Conservation (phyloP, 1,284 basidiomycete genomes). For the Ustilago sp. region DNA sequence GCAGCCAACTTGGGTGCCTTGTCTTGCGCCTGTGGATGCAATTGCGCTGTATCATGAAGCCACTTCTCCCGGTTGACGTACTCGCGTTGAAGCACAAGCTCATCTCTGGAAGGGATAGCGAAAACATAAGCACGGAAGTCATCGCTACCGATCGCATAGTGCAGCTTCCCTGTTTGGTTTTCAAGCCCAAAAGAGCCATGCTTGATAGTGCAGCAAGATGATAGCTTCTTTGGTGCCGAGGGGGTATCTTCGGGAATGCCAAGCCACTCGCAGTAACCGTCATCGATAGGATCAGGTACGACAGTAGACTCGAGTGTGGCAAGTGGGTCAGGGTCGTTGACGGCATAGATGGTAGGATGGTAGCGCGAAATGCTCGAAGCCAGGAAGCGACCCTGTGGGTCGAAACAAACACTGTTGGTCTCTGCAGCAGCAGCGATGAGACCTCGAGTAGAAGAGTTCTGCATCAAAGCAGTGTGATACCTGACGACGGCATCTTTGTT, state of each 20-base stretch:
- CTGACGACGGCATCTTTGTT: constrained; percentile 40
- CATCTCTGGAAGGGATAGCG: constrained; percentile 22
- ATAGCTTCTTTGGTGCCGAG: constrained; percentile 33
- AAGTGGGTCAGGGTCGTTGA: constrained; percentile 35
- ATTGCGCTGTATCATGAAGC: constrained; percentile 14
- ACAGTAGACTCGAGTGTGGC: constrained; percentile 29
- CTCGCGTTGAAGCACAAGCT: constrained; percentile 22
- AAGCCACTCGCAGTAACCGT: neutral
- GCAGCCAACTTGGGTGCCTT: neutral
- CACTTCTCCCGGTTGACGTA: constrained; percentile 21
- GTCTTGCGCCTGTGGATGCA: constrained; percentile 4
- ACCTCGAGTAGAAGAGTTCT: constrained; percentile 25
- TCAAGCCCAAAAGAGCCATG: constrained; percentile 43
- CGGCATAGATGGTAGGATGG: constrained; percentile 42
- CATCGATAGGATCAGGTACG: neutral
- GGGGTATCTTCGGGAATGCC: constrained; percentile 10
- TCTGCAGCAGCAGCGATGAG: constrained; percentile 35
- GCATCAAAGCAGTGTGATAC: constrained; percentile 34
- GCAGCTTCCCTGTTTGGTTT: constrained; percentile 21
- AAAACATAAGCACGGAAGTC: constrained; percentile 46
- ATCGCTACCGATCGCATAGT: constrained; percentile 42
- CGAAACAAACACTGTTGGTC: constrained; percentile 44
- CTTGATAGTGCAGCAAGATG: constrained; percentile 41
- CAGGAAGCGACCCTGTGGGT: constrained; percentile 30
- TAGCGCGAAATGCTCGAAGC: constrained; percentile 43